These are phyloP conservation scores for Gnomoniopsis smithogilvyi DNA, from an alignment of 2,329 filamentous ascomycete species.

Conservation along the genomic window DNA sequence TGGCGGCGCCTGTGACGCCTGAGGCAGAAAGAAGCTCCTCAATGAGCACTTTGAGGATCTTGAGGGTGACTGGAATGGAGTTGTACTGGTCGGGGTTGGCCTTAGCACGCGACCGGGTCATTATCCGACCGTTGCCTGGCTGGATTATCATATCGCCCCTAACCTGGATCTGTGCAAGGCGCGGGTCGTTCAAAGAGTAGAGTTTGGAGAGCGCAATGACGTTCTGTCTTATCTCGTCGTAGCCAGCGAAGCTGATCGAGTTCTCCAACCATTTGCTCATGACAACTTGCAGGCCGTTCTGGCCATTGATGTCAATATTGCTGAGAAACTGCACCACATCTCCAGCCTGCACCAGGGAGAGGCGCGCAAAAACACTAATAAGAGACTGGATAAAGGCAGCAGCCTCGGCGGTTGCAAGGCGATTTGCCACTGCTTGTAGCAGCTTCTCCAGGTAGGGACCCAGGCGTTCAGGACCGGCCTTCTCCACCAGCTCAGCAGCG, in stretches of 20 bases:
- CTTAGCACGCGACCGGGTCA: conserved; percentile 88
- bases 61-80: conserved; percentile 80
- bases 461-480: conserved; percentile 85
- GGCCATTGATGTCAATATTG: conserved; percentile 73
- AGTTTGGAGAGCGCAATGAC: conserved; percentile 91
- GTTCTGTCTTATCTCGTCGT: conserved; percentile 95
- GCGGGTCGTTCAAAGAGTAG: conserved; percentile 80
- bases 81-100: conserved; percentile 89
- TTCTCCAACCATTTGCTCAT: conserved; percentile 96
- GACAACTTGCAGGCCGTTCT: conserved; percentile 85
- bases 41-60: conserved; percentile 93
- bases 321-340: conserved; percentile 92
- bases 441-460: conserved; percentile 88
- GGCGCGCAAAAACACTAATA: conserved; percentile 88
- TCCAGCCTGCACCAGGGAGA: conserved; percentile 78
- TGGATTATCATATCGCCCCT: conserved; percentile 84
- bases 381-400: conserved; percentile 93
- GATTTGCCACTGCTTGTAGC: conserved; percentile 80
- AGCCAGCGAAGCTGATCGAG: conserved; percentile 94
- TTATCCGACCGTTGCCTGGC: conserved; percentile 75
- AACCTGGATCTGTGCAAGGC: conserved; percentile 75
- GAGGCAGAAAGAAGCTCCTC: conserved; percentile 85
- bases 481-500: conserved; percentile 92
- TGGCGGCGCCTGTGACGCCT: conserved; percentile 58
- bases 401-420: conserved; percentile 77